A percentile compares a stretch with the other conserved stretches of the same genome.
phyloP scores from a whole-genome alignment of 2,329 filamentous ascomycete species.

The Pleomassaria siparia region DNA sequence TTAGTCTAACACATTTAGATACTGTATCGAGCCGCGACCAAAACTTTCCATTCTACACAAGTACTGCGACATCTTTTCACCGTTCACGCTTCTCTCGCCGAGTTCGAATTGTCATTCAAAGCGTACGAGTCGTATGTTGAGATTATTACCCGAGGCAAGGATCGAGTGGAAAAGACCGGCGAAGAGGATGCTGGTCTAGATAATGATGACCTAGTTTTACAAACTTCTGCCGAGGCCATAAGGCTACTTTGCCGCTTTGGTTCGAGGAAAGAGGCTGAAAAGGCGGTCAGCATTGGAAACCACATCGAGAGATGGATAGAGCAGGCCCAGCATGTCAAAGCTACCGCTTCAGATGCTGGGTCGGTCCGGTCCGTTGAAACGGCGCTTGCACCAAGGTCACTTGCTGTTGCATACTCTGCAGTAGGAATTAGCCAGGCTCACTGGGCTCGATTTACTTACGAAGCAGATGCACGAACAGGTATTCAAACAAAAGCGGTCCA shows the following conservation, averaged over 20 bases:
- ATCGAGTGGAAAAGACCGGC: conserved; percentile 74
- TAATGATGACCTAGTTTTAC: conserved; percentile 72
- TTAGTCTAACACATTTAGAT: conserved; percentile 53
- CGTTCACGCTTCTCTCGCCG: conserved; percentile 82
- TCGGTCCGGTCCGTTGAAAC: conserved; percentile 36
- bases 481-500: conserved; percentile 77
- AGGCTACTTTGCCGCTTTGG: conserved; percentile 82
- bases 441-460: conserved; percentile 81
- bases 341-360: conserved; percentile 25
- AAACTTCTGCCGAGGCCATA: conserved; percentile 79
- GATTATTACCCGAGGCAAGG: conserved; percentile 82
- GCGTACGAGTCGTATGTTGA: conserved; percentile 91
- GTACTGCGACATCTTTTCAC: conserved; percentile 85
- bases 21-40: conserved; percentile 85
- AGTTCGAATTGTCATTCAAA: conserved; percentile 89
- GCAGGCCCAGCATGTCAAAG: conserved; percentile 47
- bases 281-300: conserved; percentile 69
- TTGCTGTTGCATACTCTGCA: conserved; percentile 72
- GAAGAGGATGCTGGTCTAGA: conserved; percentile 73
- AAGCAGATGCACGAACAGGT: conserved; percentile 69
- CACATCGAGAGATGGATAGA: conserved; percentile 76
- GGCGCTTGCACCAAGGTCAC: conserved; percentile 58
- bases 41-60: conserved; percentile 92
- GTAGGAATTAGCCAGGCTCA: conserved; percentile 84
- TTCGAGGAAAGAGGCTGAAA: conserved; percentile 71